phyloP scores from a whole-genome alignment of 2,329 filamentous ascomycete genomes.

The Ophiocordyceps camponoti-saundersi region DNA sequence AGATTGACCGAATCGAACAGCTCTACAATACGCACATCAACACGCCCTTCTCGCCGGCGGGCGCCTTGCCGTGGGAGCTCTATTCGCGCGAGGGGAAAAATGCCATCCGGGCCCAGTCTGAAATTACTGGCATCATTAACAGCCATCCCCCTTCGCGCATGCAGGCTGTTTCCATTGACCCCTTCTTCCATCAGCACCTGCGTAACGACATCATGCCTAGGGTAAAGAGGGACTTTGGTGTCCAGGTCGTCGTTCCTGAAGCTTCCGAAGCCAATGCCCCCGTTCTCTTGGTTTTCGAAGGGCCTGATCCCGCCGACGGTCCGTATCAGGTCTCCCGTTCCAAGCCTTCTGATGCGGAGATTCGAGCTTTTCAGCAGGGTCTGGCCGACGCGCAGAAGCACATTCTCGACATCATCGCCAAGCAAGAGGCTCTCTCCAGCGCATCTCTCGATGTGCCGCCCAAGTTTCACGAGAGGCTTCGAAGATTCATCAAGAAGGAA shows the following conservation, averaged over 20 bases:
- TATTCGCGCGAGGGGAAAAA: conserved; percentile 80
- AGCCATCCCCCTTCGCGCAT: conserved; percentile 60
- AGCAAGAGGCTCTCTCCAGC: conserved; percentile 37
- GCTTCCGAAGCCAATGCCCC: conserved; percentile 39
- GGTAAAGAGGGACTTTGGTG: conserved; percentile 52
- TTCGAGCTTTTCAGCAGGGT: conserved; percentile 34
- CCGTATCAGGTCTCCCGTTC: conserved; percentile 37
- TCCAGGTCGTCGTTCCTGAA: conserved; percentile 57
- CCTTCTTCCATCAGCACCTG: conserved; percentile 64
- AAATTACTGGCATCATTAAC: conserved; percentile 57
- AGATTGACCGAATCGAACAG: conserved; percentile 68
- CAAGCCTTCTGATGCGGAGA: conserved; percentile 31
- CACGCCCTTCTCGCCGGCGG: conserved; percentile 52
- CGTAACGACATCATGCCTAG: conserved; percentile 44
- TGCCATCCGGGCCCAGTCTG: conserved; percentile 54
- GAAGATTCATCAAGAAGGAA: conserved; percentile 47
- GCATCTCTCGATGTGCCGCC: conserved; percentile 37
- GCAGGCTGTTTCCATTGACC: conserved; percentile 48
- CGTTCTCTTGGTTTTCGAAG: conserved; percentile 61
- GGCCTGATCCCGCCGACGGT: conserved; percentile 28
- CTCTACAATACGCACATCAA: conserved; percentile 76
- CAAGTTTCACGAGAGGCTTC: conserved; percentile 48
- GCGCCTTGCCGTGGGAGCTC: conserved; percentile 68
- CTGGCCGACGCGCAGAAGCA: conserved; percentile 39
- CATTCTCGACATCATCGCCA: conserved; percentile 38